Conservation (phyloP, 495 filamentous ascomycete species). For the Hyaloscypha hepaticicola region DNA sequence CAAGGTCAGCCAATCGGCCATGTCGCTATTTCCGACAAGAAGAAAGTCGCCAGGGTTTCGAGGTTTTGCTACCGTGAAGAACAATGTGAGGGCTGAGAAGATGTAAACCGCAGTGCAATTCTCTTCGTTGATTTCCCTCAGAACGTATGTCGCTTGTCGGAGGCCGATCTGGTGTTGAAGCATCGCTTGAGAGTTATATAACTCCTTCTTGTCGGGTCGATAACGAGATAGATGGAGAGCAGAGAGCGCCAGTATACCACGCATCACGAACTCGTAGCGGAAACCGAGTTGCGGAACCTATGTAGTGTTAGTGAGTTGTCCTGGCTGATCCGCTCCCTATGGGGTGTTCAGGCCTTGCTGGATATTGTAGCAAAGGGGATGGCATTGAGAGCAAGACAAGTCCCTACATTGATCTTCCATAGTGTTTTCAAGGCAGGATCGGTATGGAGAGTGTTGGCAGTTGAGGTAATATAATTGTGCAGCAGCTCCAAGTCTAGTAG, state of each 20-base stretch:
- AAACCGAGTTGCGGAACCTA: constrained; percentile 41
- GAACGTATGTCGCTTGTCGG: constrained; percentile 43
- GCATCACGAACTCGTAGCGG: constrained; percentile 52
- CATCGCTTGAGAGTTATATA: constrained; percentile 51
- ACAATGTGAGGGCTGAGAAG: constrained; percentile 50
- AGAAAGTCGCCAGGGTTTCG: constrained; percentile 42
- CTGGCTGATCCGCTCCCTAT: not conserved
- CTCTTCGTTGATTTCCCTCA: constrained; percentile 45
- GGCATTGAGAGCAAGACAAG: constrained; percentile 48
- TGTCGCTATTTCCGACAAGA: constrained; percentile 38
- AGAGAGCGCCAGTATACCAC: constrained; percentile 49
- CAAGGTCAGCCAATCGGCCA: constrained; percentile 43
- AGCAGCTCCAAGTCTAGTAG: constrained; percentile 42
- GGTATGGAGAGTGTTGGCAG: constrained; percentile 38
- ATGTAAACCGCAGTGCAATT: constrained; percentile 53
- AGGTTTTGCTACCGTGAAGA: constrained; percentile 49
- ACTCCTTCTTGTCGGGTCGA: constrained; percentile 38
- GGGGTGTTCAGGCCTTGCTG: not conserved
- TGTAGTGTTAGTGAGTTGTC: not conserved
- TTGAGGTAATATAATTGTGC: constrained; percentile 43
- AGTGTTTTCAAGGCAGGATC: constrained; percentile 37
- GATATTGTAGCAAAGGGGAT: constrained; percentile 21
- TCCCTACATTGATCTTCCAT: constrained; percentile 36
- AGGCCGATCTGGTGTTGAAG: constrained; percentile 51
- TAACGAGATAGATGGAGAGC: constrained; percentile 53